These are phyloP conservation scores for Scleroderma bovista DNA, from an alignment of 768 basidiomycete species.

Conservation along the genomic window DNA sequence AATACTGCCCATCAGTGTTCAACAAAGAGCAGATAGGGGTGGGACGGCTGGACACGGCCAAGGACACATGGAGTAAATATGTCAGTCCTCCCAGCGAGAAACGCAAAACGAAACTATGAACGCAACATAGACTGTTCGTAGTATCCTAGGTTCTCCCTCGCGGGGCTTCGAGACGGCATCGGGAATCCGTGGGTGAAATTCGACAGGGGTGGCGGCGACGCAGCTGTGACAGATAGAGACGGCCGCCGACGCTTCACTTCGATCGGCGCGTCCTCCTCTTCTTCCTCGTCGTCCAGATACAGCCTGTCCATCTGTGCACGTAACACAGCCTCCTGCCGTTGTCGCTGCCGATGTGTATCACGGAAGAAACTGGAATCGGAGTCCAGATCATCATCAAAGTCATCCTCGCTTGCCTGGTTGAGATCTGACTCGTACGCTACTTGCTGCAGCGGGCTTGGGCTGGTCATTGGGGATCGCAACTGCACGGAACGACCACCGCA, in stretches of 20 bases:
- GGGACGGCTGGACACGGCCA: too few species aligned
- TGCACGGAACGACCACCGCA: neutral
- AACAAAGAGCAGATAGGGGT: too few species aligned
- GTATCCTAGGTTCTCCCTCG: neutral
- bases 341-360: conserved; percentile 20
- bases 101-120: too few species aligned
- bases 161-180: neutral
- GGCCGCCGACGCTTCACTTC: conserved; percentile 32
- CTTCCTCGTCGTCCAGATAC: conserved; percentile 29
- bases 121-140: too few species aligned
- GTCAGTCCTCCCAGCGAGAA: too few species aligned
- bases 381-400: conserved; percentile 27
- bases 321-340: conserved; percentile 17
- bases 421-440: conserved; percentile 28
- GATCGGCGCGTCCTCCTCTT: conserved; percentile 28
- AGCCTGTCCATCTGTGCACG: conserved; percentile 29
- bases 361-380: conserved; percentile 32
- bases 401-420: conserved; percentile 24
- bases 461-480: conserved; percentile 30
- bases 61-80: too few species aligned
- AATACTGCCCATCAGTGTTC: too few species aligned
- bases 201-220: conserved; percentile 18
- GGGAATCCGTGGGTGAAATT: conserved; percentile 14
- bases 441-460: conserved; percentile 36
- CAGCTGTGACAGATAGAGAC: conserved; percentile 23